Percentiles rank a stretch among this genome's conserved stretches.
These are phyloP conservation scores for Saposhnikovia divaricata DNA, from an alignment of 129 eudicot species.

Conservation along the genomic window DNA sequence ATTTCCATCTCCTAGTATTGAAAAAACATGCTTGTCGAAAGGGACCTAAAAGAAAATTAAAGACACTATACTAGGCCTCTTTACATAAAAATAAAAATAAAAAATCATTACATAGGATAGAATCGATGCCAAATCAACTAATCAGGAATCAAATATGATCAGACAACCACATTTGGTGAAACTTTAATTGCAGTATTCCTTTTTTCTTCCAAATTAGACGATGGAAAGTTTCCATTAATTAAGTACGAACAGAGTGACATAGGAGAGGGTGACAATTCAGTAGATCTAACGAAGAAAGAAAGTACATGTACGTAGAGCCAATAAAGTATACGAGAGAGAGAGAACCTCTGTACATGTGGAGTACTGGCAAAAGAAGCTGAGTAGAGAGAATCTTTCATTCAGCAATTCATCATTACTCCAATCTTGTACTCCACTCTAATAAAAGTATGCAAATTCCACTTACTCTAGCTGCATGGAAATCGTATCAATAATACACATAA, in stretches of 20 bases:
- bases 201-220: no score
- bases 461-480: slow-evolving; percentile 1
- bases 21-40: not conserved
- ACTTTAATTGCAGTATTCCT: no score
- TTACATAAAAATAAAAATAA: not conserved
- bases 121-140: not conserved
- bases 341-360: no score
- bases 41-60: not conserved
- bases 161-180: not conserved
- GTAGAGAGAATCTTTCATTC: not conserved
- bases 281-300: not conserved
- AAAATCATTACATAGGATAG: not conserved
- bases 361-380: not conserved
- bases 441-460: not conserved
- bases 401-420: not conserved
- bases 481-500: not conserved
- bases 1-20: not conserved
- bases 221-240: no score
- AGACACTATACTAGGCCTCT: not conserved
- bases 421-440: not conserved
- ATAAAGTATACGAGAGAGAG: no score
- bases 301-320: no score
- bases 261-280: not conserved
- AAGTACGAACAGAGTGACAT: no score
- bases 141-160: not conserved